phyloP scores from a whole-genome alignment of 2,329 filamentous ascomycete genomes.

The Exserohilum rostratum region DNA sequence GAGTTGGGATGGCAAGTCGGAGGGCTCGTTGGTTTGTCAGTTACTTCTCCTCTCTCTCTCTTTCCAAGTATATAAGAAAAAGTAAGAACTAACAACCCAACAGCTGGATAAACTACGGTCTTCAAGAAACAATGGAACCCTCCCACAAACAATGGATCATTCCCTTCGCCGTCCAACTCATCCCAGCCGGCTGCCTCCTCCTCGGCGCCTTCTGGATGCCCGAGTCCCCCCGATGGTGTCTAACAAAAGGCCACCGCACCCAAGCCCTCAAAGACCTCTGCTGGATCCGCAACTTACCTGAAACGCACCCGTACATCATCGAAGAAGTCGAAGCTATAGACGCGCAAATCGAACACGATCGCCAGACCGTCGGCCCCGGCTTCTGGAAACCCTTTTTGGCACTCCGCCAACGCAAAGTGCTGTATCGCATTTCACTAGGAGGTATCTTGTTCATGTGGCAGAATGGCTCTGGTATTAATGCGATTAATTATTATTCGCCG shows the following conservation, averaged over 20 bases:
- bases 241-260: constrained; percentile 50
- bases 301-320: constrained; percentile 69
- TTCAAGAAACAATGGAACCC: constrained; percentile 52
- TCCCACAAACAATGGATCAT: constrained; percentile 55
- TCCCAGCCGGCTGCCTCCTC: constrained; percentile 66
- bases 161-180: constrained; percentile 67
- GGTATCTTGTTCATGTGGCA: constrained; percentile 81
- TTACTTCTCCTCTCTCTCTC: constrained; percentile 18
- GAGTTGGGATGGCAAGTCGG: constrained; percentile 59
- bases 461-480: constrained; percentile 78
- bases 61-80: constrained; percentile 47
- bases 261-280: constrained; percentile 55
- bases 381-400: constrained; percentile 66
- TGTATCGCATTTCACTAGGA: constrained; percentile 75
- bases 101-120: constrained; percentile 52
- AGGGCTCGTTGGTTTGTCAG: constrained; percentile 35
- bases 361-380: constrained; percentile 67
- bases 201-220: constrained; percentile 52
- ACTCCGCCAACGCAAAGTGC: constrained; percentile 57
- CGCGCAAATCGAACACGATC: constrained; percentile 69
- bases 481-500: constrained; percentile 75
- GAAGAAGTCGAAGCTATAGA: constrained; percentile 77
- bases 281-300: constrained; percentile 68
- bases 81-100: constrained; percentile 32
- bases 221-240: constrained; percentile 54